These are phyloP conservation scores for Phyllosticta citribraziliensis DNA, from an alignment of 2,329 filamentous ascomycete genomes.

Conservation along the genomic window DNA sequence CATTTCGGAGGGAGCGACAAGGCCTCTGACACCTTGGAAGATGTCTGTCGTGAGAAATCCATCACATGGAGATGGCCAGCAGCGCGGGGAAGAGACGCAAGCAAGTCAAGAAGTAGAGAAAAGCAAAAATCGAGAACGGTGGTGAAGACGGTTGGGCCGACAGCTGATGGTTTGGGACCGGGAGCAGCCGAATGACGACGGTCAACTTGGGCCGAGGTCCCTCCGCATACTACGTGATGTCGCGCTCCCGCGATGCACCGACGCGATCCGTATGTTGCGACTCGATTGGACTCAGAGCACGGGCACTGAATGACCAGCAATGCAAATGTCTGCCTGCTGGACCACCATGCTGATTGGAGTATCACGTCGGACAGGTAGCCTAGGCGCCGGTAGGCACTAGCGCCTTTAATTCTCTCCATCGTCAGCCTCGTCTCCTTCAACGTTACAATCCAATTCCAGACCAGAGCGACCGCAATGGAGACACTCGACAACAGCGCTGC, in stretches of 20 bases:
- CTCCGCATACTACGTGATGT: neutral
- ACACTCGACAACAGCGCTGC: constrained; percentile 10
- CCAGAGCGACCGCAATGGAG: neutral
- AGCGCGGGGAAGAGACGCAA: neutral
- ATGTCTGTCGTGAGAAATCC: constrained; percentile 29
- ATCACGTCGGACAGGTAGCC: neutral
- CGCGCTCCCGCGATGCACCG: constrained; percentile 1
- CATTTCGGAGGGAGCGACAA: constrained; percentile 54
- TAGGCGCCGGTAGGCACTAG: neutral
- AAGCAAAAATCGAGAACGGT: neutral
- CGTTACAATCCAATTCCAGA: too few relatives aligned
- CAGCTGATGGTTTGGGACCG: neutral
- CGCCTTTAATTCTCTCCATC: neutral
- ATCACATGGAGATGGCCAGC: constrained; percentile 5
- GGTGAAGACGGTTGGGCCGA: neutral
- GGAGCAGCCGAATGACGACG: neutral
- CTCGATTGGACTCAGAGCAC: neutral
- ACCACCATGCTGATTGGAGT: neutral
- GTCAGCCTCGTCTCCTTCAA: neutral
- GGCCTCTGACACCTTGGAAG: constrained; percentile 33
- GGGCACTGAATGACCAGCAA: neutral
- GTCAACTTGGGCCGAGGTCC: constrained; percentile 3
- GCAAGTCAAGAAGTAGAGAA: neutral
- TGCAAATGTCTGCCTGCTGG: neutral
- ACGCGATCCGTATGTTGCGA: neutral